A percentile compares a stretch with the other conserved stretches of the same genome.
These are phyloP conservation scores for Curvularia sp. DNA, from an alignment of 2,329 filamentous ascomycete species.

Conservation along the genomic window DNA sequence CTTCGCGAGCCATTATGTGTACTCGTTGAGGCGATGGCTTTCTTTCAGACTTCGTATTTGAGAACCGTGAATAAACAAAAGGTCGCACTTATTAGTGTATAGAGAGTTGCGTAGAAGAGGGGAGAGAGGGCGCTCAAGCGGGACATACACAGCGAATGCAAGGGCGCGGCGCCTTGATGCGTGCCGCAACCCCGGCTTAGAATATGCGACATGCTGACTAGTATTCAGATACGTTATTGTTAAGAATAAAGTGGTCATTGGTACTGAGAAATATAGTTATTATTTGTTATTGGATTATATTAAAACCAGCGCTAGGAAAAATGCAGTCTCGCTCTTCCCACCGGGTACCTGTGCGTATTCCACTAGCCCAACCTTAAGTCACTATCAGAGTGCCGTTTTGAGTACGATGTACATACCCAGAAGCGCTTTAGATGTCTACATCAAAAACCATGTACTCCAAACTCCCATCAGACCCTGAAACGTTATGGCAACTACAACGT, in stretches of 20 bases:
- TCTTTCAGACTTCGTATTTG: too few species aligned
- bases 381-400: not conserved
- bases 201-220: not conserved
- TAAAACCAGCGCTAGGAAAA: not conserved
- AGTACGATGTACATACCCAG: too few species aligned
- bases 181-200: not conserved
- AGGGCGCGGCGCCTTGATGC: not conserved
- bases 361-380: not conserved
- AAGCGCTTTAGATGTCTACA: not conserved
- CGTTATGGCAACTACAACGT: slow-evolving; percentile 3
- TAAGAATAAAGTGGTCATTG: not conserved
- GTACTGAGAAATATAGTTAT: not conserved
- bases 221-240: not conserved
- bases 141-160: too few species aligned
- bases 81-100: too few species aligned
- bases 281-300: not conserved
- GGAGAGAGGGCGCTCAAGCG: too few species aligned
- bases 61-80: too few species aligned
- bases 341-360: not conserved
- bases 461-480: not conserved
- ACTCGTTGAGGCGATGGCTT: too few species aligned
- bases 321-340: not conserved
- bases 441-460: not conserved
- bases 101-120: too few species aligned
- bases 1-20: too few species aligned